These are phyloP conservation scores for Phascolomyces articulosus DNA, from an alignment of 371 early-diverging fungal genomes.

Conservation along the genomic window DNA sequence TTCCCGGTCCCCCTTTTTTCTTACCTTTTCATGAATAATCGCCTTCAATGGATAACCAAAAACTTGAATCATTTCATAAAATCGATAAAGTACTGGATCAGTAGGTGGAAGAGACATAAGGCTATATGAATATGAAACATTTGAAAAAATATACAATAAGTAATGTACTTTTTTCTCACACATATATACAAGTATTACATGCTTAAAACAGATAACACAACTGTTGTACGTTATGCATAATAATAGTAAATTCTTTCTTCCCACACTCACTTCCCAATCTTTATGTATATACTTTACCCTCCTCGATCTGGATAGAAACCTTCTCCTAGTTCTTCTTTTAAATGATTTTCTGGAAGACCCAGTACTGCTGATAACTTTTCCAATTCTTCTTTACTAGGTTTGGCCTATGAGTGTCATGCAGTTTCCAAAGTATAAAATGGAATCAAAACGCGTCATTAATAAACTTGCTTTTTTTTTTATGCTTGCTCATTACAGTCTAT, in stretches of 20 bases:
- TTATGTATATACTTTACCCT: conserved; percentile 28
- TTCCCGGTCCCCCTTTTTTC: neutral
- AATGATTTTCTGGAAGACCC: conserved; percentile 56
- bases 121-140: conserved; percentile 25
- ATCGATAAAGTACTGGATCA: conserved; percentile 60
- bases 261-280: neutral
- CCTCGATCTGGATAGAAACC: conserved; percentile 63
- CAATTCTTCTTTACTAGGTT: conserved; percentile 54
- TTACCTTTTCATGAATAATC: conserved; percentile 59
- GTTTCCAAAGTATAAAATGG: no score
- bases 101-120: conserved; percentile 48
- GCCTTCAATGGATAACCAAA: conserved; percentile 58
- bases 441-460: no score
- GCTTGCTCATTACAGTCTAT: no score
- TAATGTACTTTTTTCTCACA: no score
- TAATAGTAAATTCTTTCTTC: neutral
- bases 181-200: no score
- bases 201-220: no score
- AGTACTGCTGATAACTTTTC: conserved; percentile 51
- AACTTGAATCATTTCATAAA: conserved; percentile 60
- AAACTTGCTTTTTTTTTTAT: no score
- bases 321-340: conserved; percentile 54
- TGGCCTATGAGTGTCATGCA: conserved; percentile 50
- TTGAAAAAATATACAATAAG: neutral
- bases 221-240: no score